phyloP scores from a whole-genome alignment of 23 red algal genomes.

The Gracilaria vermiculophylla region DNA sequence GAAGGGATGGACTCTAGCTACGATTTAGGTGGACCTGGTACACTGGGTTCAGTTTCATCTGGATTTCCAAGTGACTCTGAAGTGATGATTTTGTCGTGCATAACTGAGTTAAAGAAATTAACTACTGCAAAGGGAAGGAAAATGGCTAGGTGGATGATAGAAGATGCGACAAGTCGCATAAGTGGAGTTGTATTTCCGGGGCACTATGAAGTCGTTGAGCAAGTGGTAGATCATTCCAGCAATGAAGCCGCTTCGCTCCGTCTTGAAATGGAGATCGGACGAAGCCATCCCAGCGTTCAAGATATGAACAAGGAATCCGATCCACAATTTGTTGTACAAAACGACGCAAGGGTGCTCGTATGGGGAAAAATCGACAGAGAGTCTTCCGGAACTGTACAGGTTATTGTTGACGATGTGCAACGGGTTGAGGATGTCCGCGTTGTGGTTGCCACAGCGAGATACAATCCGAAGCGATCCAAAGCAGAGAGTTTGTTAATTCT shows the following conservation, averaged over 20 bases:
- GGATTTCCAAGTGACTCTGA: conserved; percentile 16
- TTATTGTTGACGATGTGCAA: conserved; percentile 77
- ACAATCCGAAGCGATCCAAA: conserved; percentile 18
- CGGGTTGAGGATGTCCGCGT: conserved; percentile 27
- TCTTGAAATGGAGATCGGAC: neutral
- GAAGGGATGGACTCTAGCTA: conserved; percentile 4
- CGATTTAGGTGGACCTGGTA: neutral
- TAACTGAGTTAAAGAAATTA: conserved; percentile 37
- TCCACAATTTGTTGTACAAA: conserved; percentile 17
- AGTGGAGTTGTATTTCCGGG: conserved; percentile 50
- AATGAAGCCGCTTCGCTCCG: neutral
- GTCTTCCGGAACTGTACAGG: conserved; percentile 53
- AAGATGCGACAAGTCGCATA: conserved; percentile 38
- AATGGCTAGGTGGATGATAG: conserved; percentile 50
- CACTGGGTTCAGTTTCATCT: neutral
- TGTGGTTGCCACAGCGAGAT: conserved; percentile 37
- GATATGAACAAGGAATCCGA: neutral
- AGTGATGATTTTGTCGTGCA: conserved; percentile 37
- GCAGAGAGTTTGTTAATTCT: conserved; percentile 3
- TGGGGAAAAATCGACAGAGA: conserved; percentile 77
- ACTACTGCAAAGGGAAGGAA: conserved; percentile 61
- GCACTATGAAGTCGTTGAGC: conserved; percentile 37
- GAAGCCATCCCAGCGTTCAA: neutral
- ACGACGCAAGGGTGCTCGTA: conserved; percentile 65
- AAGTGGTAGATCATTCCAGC: neutral